Conservation (phyloP, 2,329 filamentous ascomycete species). For the Tolypocladium tropicale region DNA sequence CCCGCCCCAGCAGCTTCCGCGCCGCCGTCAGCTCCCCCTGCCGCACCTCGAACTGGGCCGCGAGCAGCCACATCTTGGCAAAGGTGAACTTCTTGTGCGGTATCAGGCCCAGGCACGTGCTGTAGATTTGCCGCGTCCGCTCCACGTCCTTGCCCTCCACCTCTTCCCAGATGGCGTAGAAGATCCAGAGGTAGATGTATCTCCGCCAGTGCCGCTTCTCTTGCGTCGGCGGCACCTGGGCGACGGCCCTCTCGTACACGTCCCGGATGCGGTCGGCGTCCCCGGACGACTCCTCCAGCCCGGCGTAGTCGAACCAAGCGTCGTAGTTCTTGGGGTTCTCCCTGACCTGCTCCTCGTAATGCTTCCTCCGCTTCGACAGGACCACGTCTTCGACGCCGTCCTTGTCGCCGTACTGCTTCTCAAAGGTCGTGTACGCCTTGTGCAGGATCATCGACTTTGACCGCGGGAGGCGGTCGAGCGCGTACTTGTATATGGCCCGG, state of each 20-base stretch:
- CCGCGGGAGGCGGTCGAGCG: constrained; percentile 79
- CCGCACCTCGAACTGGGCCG: constrained; percentile 86
- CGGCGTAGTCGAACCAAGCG: constrained; percentile 90
- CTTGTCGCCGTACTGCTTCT: constrained; percentile 92
- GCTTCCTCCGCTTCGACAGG: constrained; percentile 80
- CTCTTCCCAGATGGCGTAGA: constrained; percentile 95
- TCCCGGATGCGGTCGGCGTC: constrained; percentile 79
- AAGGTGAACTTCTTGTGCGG: constrained; percentile 98
- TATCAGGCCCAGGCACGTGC: constrained; percentile 75
- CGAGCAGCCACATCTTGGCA: constrained; percentile 90
- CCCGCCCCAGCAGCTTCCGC: constrained; percentile 79
- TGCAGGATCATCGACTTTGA: constrained; percentile 78
- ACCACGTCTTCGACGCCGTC: constrained; percentile 95
- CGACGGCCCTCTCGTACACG: constrained; percentile 90
- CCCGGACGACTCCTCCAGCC: constrained; percentile 76
- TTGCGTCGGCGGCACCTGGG: constrained; percentile 86
- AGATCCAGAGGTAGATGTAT: constrained; percentile 97
- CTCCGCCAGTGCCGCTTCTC: constrained; percentile 96
- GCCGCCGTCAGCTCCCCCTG: constrained; percentile 72
- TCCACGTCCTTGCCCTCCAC: constrained; percentile 69
- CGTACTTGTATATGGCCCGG: constrained; percentile 93
- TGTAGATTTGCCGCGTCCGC: constrained; percentile 81
- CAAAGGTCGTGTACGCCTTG: constrained; percentile 92
- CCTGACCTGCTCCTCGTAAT: constrained; percentile 90
- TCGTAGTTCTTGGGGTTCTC: constrained; percentile 97